Conservation (phyloP, 306 rosid genomes). For the Prunus mongolica region DNA sequence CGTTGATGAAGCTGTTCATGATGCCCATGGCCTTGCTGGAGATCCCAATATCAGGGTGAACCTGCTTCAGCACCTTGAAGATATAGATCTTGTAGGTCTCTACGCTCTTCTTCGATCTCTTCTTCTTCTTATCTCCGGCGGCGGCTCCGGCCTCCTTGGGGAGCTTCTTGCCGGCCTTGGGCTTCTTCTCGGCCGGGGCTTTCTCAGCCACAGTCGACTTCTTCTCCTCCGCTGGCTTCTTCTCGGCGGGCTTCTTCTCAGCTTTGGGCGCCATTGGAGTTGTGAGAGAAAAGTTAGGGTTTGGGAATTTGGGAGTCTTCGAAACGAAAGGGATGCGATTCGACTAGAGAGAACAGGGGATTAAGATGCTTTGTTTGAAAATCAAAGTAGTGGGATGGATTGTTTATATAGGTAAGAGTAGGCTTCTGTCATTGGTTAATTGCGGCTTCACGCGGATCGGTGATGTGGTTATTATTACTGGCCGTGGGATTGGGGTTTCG, state of each 20-base stretch:
- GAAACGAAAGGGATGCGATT: background rate
- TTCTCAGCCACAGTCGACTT: slow-evolving; percentile 56
- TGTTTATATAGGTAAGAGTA: slow-evolving; percentile 7
- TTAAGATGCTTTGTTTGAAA: background rate
- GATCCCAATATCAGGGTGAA: slow-evolving; percentile 72
- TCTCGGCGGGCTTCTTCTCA: slow-evolving; percentile 41
- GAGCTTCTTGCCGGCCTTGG: slow-evolving; percentile 73
- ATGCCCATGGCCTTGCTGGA: slow-evolving; percentile 76
- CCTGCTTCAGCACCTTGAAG: slow-evolving; percentile 72
- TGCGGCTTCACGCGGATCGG: slow-evolving; percentile 21
- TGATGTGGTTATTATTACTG: background rate
- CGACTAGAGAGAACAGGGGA: accelerated
- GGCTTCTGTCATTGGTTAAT: slow-evolving; percentile 13
- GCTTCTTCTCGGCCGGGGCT: slow-evolving; percentile 73
- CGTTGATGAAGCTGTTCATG: slow-evolving; percentile 76
- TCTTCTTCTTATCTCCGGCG: slow-evolving; percentile 68
- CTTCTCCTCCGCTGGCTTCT: slow-evolving; percentile 67
- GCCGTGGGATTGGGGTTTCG: background rate
- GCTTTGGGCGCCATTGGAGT: slow-evolving; percentile 18
- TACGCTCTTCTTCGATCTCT: slow-evolving; percentile 57
- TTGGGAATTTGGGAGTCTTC: background rate
- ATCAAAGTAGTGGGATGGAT: background rate
- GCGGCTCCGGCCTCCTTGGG: slow-evolving; percentile 58
- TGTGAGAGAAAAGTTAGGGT: background rate
- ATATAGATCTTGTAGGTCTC: slow-evolving; percentile 82